A percentile compares a stretch with the other conserved stretches of the same genome.
Conservation (phyloP, 805 yeast species). For the Starmerella stigmatis region DNA sequence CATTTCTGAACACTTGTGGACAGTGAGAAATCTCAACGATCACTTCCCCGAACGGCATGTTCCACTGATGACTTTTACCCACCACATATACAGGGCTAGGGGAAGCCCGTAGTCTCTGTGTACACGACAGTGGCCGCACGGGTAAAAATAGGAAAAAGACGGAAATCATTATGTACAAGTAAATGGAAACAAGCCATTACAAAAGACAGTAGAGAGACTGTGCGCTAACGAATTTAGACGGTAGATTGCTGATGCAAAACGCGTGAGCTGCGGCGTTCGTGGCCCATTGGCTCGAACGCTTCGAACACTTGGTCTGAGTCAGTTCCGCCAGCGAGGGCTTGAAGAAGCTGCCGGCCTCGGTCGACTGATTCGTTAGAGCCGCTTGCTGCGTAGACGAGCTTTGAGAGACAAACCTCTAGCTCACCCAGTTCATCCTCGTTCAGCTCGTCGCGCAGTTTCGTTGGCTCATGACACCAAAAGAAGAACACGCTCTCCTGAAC, state of each 20-base stretch:
- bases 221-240: too few species aligned
- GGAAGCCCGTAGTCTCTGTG: neutral
- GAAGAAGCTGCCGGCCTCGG: constrained; percentile 15
- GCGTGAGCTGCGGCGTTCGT: neutral
- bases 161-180: too few species aligned
- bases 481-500: constrained; percentile 8
- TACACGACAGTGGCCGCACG: too few species aligned
- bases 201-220: too few species aligned
- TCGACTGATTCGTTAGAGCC: constrained; percentile 1
- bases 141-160: neutral
- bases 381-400: constrained; percentile 4
- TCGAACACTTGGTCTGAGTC: constrained; percentile 12
- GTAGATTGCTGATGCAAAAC: too few species aligned
- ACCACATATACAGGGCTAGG: neutral
- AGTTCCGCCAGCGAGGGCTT: constrained; percentile 9
- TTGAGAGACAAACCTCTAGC: constrained; percentile 16
- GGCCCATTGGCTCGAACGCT: constrained; percentile 9
- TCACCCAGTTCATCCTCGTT: constrained; percentile 10
- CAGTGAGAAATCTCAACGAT: neutral
- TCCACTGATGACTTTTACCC: neutral
- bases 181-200: too few species aligned
- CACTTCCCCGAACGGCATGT: neutral
- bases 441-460: constrained; percentile 8
- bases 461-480: constrained; percentile 16
- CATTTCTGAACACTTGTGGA: neutral